Evolutionary conservation across 2,329 filamentous ascomycete genomes (phyloP), one percentile per base, ranked within the genome.

Genomic region (Talaromyces sp.): DNA sequence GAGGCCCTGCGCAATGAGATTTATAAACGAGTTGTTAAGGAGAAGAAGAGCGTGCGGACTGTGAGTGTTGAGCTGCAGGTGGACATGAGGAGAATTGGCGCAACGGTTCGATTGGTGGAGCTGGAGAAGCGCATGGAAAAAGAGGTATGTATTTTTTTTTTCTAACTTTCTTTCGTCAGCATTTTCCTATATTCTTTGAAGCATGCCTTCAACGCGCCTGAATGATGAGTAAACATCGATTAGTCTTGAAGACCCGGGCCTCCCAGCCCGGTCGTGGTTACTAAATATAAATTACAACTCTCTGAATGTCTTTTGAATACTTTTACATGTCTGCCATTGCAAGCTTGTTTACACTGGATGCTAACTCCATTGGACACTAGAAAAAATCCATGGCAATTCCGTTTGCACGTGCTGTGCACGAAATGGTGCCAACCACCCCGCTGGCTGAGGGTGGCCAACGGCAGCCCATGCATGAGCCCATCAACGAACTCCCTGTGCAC

Each of bases 171-270:
- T 11, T 48, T n/a, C n/a, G n/a, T n/a, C n/a, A n/a, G n/a, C n/a
- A n/a, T n/a, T n/a, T n/a, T n/a, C n/a, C n/a, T n/a, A n/a, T n/a
- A n/a, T n/a, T n/a, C n/a, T n/a, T n/a, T n/a, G n/a, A n/a, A n/a
- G n/a, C n/a, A n/a, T n/a, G n/a, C n/a, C n/a, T n/a, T n/a, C 26
- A 52, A 43, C 38, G 11, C 21, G 46, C 57, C 63, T 46, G 43
- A 62, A 80, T 88, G 87, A 89, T 89, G 87, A 90, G 83, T 78
- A 85, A 83, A 89, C 54, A 80, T 85, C 93, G 93, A 97, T 97
- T 96, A 97, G 93, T 97, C 93, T 96, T 95, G 83, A 97, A 96
- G 92, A 97, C 92, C 87, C 76, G 80, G 74, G 69, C 58, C 55
- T 68, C 64, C 65, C 63, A 65, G 62, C 59, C 67, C 66, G 71